These are phyloP conservation scores for Taphrina populina DNA, from an alignment of 1,139 yeast species.

Conservation along the genomic window DNA sequence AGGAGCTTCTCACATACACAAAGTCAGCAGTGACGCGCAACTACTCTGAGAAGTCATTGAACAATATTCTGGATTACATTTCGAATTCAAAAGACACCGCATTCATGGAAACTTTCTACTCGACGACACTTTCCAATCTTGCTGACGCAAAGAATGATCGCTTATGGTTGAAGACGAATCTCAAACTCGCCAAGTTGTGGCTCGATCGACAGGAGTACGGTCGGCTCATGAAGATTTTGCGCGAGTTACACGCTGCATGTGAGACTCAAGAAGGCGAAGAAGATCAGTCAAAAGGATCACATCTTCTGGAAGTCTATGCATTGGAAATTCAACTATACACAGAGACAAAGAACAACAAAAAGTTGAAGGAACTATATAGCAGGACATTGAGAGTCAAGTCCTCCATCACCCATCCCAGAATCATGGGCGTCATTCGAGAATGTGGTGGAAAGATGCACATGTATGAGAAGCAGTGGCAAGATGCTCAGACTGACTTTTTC, in stretches of 20 bases:
- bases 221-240: constrained; percentile 46
- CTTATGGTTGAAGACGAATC: constrained; percentile 57
- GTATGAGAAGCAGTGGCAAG: constrained; percentile 58
- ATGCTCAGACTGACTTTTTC: constrained; percentile 65
- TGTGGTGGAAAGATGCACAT: constrained; percentile 72
- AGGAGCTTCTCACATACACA: constrained; percentile 44
- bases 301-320: constrained; percentile 62
- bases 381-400: constrained; percentile 54
- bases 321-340: constrained; percentile 59
- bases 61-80: constrained; percentile 56
- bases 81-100: constrained; percentile 41
- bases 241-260: constrained; percentile 49
- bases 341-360: constrained; percentile 46
- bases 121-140: constrained; percentile 43
- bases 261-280: constrained; percentile 38
- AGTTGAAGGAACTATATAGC: constrained; percentile 53
- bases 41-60: constrained; percentile 64
- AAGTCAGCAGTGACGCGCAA: constrained; percentile 45
- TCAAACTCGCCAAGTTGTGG: constrained; percentile 54
- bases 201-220: constrained; percentile 46
- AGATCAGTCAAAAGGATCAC: constrained; percentile 43
- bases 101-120: constrained; percentile 44
- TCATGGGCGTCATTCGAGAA: constrained; percentile 68
- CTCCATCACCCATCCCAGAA: constrained; percentile 73
- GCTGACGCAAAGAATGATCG: constrained; percentile 50